Conservation (phyloP, 2,329 filamentous ascomycete species). For the Ceratocystis cubensis region DNA sequence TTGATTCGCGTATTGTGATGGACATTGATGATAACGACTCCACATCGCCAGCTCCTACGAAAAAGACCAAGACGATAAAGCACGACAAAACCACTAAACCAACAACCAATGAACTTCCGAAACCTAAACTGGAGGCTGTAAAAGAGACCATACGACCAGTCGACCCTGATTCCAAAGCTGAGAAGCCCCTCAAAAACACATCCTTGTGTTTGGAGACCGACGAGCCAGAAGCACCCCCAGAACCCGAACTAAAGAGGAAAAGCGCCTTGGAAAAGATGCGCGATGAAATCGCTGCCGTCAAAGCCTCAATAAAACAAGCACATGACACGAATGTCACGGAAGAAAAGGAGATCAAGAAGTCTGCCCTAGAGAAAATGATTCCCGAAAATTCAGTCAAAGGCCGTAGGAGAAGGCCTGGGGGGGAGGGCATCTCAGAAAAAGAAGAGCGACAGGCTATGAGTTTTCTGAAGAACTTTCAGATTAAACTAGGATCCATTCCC, state of each 20-base stretch:
- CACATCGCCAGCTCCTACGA: conserved; percentile 16
- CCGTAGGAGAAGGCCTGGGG: conserved; percentile 49
- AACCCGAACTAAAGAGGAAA: conserved; percentile 22
- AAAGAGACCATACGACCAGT: neutral
- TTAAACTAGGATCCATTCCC: conserved; percentile 4
- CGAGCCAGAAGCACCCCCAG: conserved; percentile 13
- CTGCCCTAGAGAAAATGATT: conserved; percentile 60
- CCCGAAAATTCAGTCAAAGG: conserved; percentile 57
- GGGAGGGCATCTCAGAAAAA: conserved; percentile 35
- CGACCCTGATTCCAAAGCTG: neutral
- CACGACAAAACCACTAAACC: neutral
- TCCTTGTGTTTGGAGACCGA: conserved; percentile 12
- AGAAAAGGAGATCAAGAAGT: conserved; percentile 48
- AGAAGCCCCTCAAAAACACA: neutral
- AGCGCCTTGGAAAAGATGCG: conserved; percentile 56
- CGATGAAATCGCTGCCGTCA: conserved; percentile 67
- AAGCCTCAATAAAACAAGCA: conserved; percentile 66
- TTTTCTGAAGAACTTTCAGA: conserved; percentile 17
- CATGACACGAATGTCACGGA: conserved; percentile 30
- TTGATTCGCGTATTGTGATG: conserved; percentile 62
- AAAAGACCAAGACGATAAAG: conserved; percentile 11
- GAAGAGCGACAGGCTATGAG: conserved; percentile 27
- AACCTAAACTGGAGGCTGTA: neutral
- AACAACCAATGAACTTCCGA: neutral
- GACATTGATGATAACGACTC: conserved; percentile 32